Evolutionary conservation across 2,329 filamentous ascomycete species (phyloP), one percentile per base, ranked within the genome.

Genomic region (Chrysosphaeria jannelii): DNA sequence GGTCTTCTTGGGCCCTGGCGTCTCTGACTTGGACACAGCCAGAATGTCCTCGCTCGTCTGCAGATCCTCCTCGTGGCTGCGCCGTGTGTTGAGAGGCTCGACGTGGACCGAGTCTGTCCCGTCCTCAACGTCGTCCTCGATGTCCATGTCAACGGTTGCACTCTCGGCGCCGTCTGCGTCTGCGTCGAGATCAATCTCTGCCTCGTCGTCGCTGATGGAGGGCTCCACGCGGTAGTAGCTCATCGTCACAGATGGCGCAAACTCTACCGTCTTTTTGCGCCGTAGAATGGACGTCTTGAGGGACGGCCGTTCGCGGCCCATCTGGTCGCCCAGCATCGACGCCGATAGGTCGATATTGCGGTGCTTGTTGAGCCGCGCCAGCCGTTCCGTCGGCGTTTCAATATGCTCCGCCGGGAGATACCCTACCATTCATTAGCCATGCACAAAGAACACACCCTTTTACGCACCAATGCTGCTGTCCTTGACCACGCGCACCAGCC

Each of bases 331-430:
- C 20, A 66, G 47, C 60, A 66, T 66, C 6, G 57, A 50, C 6
- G 58, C 55, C 14, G 60, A 62, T 59, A 89, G 78, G 49, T 97
- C 85, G 35, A 93, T 79, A 39, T 97, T 97, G 39, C 85, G 64
- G 46, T 97, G 85, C 46, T 97, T 97, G 45, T 97, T 97, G 31
- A 93, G 47, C 31, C 85, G 65, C 21, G 85, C 85, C 30, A 97
- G 47, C 39, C 85, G 61, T 50, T 97, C 85, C 10, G 81, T 91
- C 3, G 85, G 85, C 6, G 85, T 97, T 43, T 97, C 85, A 33
- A 97, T 97, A 41, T 97, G 85, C 43, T 97, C 85, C 23, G 85
- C 85, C 23, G 85, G 85, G 26, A 97, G 52, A 39, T 97, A 97
- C 20, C 81, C 81, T 90, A 29, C 23, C 12, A 31, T 35, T 4